Conservation (phyloP, 2,329 filamentous ascomycete species). For the Alternaria brassicicola region DNA sequence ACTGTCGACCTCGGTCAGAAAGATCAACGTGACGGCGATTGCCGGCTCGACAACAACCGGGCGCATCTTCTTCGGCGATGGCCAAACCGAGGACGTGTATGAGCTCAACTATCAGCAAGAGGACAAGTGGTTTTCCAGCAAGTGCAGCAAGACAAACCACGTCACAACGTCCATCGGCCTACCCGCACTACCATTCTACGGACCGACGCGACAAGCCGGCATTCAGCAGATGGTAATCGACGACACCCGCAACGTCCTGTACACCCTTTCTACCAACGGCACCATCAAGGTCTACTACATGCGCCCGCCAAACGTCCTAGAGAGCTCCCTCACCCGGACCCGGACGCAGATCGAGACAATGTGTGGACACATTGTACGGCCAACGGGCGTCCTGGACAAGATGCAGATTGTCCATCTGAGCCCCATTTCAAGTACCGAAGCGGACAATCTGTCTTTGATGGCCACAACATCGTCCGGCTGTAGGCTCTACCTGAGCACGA, state of each 20-base stretch:
- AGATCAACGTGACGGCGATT: slow-evolving; percentile 77
- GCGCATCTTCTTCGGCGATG: slow-evolving; percentile 90
- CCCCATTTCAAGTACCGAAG: slow-evolving; percentile 78
- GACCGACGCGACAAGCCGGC: slow-evolving; percentile 58
- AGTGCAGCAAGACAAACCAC: slow-evolving; percentile 88
- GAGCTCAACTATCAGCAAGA: slow-evolving; percentile 97
- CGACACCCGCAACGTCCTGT: slow-evolving; percentile 84
- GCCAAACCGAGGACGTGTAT: slow-evolving; percentile 82
- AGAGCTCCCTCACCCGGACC: slow-evolving; percentile 62
- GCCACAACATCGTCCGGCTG: slow-evolving; percentile 90
- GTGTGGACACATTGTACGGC: slow-evolving; percentile 82
- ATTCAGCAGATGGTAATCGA: slow-evolving; percentile 84
- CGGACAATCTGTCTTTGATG: slow-evolving; percentile 84
- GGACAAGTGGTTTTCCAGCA: slow-evolving; percentile 93
- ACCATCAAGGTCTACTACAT: slow-evolving; percentile 93
- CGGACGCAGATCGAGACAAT: slow-evolving; percentile 64
- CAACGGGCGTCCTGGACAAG: slow-evolving; percentile 69
- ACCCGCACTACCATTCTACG: slow-evolving; percentile 49
- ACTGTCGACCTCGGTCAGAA: slow-evolving; percentile 79
- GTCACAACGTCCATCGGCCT: slow-evolving; percentile 73
- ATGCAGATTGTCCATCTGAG: slow-evolving; percentile 83
- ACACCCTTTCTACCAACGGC: slow-evolving; percentile 85
- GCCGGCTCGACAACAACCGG: slow-evolving; percentile 78
- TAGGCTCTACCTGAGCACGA: slow-evolving; percentile 89
- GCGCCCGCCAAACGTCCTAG: slow-evolving; percentile 63